Conservation (phyloP, 176 grass and related monocot species). For the Olyra latifolia region DNA sequence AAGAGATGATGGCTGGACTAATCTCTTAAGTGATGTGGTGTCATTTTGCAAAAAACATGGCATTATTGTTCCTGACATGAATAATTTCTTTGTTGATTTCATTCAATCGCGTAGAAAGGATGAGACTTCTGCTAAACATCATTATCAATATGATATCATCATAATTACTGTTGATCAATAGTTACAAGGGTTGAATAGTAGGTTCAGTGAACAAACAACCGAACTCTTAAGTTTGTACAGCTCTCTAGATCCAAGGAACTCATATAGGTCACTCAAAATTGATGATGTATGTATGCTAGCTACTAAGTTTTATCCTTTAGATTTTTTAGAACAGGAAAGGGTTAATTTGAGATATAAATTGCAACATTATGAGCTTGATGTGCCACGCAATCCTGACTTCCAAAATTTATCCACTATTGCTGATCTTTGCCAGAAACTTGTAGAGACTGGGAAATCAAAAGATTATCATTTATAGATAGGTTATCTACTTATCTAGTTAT, state of each 20-base stretch:
- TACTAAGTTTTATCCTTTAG: background rate
- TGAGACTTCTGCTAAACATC: background rate
- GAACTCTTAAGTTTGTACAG: background rate
- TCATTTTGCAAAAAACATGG: background rate
- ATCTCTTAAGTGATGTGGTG: background rate
- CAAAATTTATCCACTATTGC: background rate
- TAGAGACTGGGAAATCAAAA: background rate
- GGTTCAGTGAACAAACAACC: background rate
- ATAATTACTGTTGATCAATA: background rate
- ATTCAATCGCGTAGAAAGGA: background rate
- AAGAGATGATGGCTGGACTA: background rate
- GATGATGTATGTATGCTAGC: background rate
- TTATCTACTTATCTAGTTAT: background rate
- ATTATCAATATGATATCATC: background rate
- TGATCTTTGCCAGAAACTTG: background rate
- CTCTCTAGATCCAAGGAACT: background rate
- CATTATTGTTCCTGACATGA: background rate
- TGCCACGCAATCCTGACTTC: background rate
- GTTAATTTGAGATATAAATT: background rate
- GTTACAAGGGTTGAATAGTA: background rate
- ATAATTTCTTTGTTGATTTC: background rate
- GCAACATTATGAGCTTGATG: constrained; percentile 3
- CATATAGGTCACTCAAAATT: background rate
- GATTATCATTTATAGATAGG: background rate
- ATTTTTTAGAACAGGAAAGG: constrained; percentile 1